Evolutionary conservation across 73 alveolate genomes (phyloP).

Genomic region (Paramecium octaurelia): DNA sequence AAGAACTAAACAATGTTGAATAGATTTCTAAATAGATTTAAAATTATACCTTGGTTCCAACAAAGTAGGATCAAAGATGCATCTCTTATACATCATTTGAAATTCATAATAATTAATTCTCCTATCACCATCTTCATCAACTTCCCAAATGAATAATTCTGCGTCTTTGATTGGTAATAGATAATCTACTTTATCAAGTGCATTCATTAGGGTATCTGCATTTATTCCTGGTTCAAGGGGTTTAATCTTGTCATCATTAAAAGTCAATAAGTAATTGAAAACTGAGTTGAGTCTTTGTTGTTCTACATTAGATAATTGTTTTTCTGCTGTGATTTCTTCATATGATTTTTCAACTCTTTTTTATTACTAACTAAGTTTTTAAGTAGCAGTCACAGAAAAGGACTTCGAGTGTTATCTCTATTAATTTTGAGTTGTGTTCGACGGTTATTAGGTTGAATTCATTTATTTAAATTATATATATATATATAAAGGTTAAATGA

Average conservation of each 20-base stretch:
- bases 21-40: conserved; percentile 59
- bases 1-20: conserved; percentile 91
- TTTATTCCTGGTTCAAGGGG: not conserved
- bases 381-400: not conserved
- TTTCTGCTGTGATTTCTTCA: not conserved
- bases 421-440: not conserved
- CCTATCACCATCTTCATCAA: conserved; percentile 91
- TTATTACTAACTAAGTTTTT: conserved; percentile 17
- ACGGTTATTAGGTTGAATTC: not conserved
- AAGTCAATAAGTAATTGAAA: not conserved
- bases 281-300: not conserved
- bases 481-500: not conserved
- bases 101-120: conserved; percentile 83
- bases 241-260: not conserved
- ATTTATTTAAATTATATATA: not conserved
- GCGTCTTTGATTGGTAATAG: conserved; percentile 19
- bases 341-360: not conserved
- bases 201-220: not conserved
- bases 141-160: conserved; percentile 77
- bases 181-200: conserved; percentile 7
- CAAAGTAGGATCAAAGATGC: conserved; percentile 88
- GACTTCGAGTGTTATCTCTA: conserved; percentile 7
- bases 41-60: conserved; percentile 76
- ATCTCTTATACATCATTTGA: conserved; percentile 91
- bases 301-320: not conserved